Percentiles rank a stretch among this genome's conserved stretches.
These are phyloP conservation scores for Calonectria pauciramosa DNA, from an alignment of 2,329 filamentous ascomycete genomes.

Conservation along the genomic window DNA sequence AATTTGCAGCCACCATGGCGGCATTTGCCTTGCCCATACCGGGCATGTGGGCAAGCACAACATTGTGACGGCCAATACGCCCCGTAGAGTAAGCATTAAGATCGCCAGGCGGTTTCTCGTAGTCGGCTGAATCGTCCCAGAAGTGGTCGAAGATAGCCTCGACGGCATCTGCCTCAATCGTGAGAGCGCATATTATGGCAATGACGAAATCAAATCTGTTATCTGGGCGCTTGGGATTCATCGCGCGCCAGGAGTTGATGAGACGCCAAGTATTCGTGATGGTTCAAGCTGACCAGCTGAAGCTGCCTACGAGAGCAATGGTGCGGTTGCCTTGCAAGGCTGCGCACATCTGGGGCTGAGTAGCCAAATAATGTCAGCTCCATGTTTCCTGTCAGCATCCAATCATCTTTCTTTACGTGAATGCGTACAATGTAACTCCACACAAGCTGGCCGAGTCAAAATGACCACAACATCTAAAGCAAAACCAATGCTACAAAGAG, in stretches of 20 bases:
- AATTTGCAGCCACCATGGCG: background rate
- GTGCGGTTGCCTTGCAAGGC: background rate
- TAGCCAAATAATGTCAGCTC: background rate
- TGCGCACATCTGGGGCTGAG: no score
- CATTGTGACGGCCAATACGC: background rate
- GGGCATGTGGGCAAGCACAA: constrained; percentile 8
- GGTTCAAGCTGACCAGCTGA: background rate
- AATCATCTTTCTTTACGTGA: no score
- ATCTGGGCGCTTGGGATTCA: background rate
- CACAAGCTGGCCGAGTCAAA: no score
- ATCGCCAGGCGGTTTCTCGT: constrained; percentile 45
- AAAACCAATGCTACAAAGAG: no score
- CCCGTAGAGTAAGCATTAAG: background rate
- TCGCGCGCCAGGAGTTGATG: background rate
- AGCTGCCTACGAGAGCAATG: background rate
- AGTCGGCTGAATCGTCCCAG: constrained; percentile 30
- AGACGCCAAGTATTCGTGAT: background rate
- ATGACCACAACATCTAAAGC: no score
- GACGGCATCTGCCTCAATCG: constrained; percentile 36
- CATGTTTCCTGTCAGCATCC: background rate
- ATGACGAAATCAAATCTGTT: constrained; percentile 27
- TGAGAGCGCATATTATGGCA: constrained; percentile 38
- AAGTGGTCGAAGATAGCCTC: constrained; percentile 33
- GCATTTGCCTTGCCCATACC: constrained; percentile 5
- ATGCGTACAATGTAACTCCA: no score